phyloP scores from a whole-genome alignment of 495 filamentous ascomycete species.

The Neurospora tetraspora region DNA sequence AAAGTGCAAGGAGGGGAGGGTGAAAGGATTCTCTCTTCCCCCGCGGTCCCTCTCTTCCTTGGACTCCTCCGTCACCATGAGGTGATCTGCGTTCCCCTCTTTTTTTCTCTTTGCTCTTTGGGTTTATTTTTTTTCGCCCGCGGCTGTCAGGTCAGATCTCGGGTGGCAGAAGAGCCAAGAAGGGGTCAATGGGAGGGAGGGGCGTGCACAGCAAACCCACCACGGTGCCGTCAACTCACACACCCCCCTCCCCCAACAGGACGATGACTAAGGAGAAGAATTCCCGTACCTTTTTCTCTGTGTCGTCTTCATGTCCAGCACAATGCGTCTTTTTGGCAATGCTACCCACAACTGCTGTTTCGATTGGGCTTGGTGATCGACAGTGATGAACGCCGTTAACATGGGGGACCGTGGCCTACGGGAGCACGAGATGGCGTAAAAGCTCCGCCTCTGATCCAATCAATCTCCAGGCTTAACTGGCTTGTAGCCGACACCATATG shows the following conservation, averaged over 20 bases:
- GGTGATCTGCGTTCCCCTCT: background rate
- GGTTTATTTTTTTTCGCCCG: background rate
- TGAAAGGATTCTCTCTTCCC: background rate
- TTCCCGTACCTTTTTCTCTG: background rate
- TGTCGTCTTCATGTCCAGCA: background rate
- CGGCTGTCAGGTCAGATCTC: background rate
- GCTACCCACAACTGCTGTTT: constrained; percentile 14
- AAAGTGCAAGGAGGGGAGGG: background rate
- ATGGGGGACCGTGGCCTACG: constrained; percentile 18
- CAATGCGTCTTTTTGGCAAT: constrained; percentile 2
- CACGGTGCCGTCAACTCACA: background rate
- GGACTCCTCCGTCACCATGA: background rate
- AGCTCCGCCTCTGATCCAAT: constrained; percentile 15
- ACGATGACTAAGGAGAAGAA: background rate
- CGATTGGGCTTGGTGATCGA: constrained; percentile 22
- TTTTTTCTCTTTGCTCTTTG: background rate
- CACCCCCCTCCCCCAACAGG: background rate
- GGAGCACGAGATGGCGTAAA: constrained; percentile 25
- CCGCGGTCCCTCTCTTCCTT: background rate
- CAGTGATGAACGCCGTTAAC: constrained; percentile 23
- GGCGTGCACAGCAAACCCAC: background rate
- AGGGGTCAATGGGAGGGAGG: background rate
- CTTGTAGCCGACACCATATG: constrained; percentile 19
- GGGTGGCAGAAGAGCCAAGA: background rate
- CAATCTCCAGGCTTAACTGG: constrained; percentile 9